Conservation (phyloP, 805 yeast species). For the Zygosaccharomyces kombuchaensis region DNA sequence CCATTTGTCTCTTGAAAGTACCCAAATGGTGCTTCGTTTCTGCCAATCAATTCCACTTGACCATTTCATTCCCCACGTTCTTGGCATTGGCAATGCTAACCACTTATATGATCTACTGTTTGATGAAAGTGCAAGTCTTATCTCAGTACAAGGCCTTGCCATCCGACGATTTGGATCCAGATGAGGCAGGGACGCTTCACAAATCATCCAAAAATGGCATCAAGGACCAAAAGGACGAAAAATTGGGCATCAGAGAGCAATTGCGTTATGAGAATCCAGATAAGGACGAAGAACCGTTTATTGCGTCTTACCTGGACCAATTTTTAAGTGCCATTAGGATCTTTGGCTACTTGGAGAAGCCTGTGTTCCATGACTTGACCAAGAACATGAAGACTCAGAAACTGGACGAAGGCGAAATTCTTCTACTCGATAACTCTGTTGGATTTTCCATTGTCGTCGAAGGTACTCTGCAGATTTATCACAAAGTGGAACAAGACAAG, state of each 20-base stretch:
- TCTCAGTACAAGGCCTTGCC: slow-evolving; percentile 28
- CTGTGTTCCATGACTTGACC: slow-evolving; percentile 89
- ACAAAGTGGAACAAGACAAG: slow-evolving; percentile 42
- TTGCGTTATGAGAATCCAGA: slow-evolving; percentile 3
- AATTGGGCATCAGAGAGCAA: neutral
- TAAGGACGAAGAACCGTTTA: slow-evolving; percentile 11
- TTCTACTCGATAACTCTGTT: slow-evolving; percentile 64
- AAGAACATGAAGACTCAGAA: slow-evolving; percentile 88
- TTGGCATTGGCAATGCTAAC: slow-evolving; percentile 12
- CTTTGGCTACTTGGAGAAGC: slow-evolving; percentile 86
- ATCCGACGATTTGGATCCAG: slow-evolving; percentile 15
- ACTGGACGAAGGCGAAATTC: slow-evolving; percentile 67
- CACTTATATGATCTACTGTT: slow-evolving; percentile 17
- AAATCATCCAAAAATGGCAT: neutral
- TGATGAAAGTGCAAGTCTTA: slow-evolving; percentile 22
- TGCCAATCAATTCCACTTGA: slow-evolving; percentile 16
- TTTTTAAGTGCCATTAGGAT: slow-evolving; percentile 87
- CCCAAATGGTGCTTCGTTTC: slow-evolving; percentile 19
- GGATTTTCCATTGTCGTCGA: slow-evolving; percentile 94
- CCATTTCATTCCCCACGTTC: slow-evolving; percentile 20
- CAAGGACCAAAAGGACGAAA: slow-evolving; percentile 1
- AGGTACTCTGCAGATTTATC: slow-evolving; percentile 78
- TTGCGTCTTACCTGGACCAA: slow-evolving; percentile 76
- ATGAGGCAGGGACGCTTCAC: neutral
- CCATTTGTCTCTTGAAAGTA: slow-evolving; percentile 14